These are phyloP conservation scores for Colletotrichum chlorophyti DNA, from an alignment of 2,329 filamentous ascomycete species.

Conservation along the genomic window DNA sequence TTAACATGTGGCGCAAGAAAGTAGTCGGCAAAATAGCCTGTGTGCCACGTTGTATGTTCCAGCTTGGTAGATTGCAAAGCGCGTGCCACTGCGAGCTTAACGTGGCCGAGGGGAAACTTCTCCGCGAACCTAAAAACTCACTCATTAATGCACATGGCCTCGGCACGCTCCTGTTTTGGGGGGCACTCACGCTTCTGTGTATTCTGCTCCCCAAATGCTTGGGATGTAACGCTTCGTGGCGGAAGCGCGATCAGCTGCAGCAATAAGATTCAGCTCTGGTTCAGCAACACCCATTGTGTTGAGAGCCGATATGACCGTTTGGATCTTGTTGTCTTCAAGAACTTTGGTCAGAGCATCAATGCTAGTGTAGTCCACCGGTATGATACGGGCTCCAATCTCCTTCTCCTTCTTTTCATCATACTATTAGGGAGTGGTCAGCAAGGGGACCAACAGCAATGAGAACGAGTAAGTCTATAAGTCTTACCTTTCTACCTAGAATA, in stretches of 20 bases:
- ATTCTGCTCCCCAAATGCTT: constrained; percentile 46
- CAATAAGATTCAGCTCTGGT: constrained; percentile 49
- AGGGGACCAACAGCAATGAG: constrained; percentile 40
- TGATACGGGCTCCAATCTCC: constrained; percentile 31
- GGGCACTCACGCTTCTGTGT: constrained; percentile 36
- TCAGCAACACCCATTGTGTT: constrained; percentile 35
- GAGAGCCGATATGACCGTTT: constrained; percentile 52
- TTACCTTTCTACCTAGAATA: constrained; percentile 39
- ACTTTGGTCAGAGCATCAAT: constrained; percentile 28
- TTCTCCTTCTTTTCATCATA: constrained; percentile 18
- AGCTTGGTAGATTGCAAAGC: constrained; percentile 50
- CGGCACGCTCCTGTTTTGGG: too few species aligned
- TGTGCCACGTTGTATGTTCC: constrained; percentile 25
- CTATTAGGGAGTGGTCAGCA: neutral
- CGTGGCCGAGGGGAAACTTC: constrained; percentile 40
- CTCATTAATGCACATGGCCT: constrained; percentile 43
- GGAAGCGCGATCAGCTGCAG: constrained; percentile 45
- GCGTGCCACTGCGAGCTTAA: constrained; percentile 42
- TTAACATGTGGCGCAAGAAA: constrained; percentile 33
- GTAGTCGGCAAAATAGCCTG: constrained; percentile 35
- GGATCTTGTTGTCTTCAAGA: constrained; percentile 44
- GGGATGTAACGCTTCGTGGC: constrained; percentile 48
- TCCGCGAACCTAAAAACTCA: constrained; percentile 32
- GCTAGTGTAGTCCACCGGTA: constrained; percentile 36
- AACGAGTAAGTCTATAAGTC: neutral